These are phyloP conservation scores for Pseudogymnoascus sp. DNA, from an alignment of 2,329 filamentous ascomycete species.

Conservation along the genomic window DNA sequence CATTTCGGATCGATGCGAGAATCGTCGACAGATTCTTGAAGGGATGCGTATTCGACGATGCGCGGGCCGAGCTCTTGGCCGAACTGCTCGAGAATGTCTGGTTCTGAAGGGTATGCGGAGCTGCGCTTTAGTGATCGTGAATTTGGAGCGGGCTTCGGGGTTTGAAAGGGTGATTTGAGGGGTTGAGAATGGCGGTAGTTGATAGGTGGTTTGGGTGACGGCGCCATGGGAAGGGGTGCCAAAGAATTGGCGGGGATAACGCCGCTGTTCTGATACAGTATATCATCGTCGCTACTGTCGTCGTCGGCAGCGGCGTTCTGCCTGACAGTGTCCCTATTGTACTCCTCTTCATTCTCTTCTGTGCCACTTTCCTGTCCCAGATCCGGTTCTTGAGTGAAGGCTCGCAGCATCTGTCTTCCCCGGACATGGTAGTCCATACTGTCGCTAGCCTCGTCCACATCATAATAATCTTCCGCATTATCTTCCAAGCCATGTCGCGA, in stretches of 20 bases:
- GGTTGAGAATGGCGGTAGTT: no score
- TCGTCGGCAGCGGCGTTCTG: not conserved
- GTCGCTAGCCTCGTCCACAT: conserved; percentile 23
- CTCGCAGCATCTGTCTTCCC: conserved; percentile 13
- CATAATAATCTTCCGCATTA: conserved; percentile 22
- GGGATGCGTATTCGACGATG: no score
- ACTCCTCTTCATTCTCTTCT: conserved; percentile 22
- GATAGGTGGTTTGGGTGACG: no score
- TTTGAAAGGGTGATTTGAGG: no score
- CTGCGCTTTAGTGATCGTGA: no score
- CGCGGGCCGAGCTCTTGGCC: no score
- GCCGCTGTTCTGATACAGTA: not conserved
- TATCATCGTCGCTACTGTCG: not conserved
- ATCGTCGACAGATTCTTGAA: no score
- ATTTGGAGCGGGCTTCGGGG: no score
- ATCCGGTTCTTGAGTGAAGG: conserved; percentile 16
- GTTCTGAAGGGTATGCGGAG: no score
- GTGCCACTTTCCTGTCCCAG: conserved; percentile 11
- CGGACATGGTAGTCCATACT: not conserved
- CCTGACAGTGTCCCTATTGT: not conserved
- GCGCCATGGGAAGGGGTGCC: not conserved
- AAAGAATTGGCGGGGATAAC: not conserved
- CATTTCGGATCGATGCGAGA: no score
- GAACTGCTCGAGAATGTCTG: no score
- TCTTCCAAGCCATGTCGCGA: conserved; percentile 7